Conservation (phyloP, 1,139 yeast genomes). For the Pichia inconspicua region DNA sequence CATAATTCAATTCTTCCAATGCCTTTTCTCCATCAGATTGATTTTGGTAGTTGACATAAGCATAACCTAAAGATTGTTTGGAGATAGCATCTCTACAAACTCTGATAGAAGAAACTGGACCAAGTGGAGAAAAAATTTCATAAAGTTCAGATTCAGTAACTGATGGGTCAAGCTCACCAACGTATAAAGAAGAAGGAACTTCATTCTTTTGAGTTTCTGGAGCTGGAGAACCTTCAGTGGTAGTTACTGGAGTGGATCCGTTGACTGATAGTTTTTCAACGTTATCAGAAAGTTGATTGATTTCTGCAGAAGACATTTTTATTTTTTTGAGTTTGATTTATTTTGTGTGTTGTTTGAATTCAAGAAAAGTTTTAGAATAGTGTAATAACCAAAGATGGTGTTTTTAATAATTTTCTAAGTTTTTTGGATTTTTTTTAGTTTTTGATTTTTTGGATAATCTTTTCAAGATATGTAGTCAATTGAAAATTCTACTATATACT, state of each 20-base stretch:
- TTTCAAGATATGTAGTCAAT: constrained; percentile 9
- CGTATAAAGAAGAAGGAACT: constrained; percentile 81
- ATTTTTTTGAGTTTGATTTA: constrained; percentile 7
- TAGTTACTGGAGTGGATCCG: constrained; percentile 28
- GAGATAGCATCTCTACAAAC: constrained; percentile 98
- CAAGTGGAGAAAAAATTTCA: constrained; percentile 91
- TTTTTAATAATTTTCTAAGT: constrained; percentile 14
- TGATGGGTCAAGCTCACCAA: constrained; percentile 91
- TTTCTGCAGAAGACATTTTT: constrained; percentile 42
- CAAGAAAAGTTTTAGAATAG: constrained; percentile 2
- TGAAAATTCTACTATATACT: constrained; percentile 9
- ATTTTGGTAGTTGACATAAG: constrained; percentile 94
- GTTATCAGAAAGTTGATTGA: constrained; percentile 47
- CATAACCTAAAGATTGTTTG: constrained; percentile 95
- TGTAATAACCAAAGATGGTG: constrained; percentile 10
- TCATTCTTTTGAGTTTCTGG: constrained; percentile 30
- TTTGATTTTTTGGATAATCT: constrained; percentile 5
- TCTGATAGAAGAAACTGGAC: constrained; percentile 94
- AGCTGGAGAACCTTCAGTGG: constrained; percentile 29
- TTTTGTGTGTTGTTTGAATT: constrained; percentile 10
- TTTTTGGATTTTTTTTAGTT: constrained; percentile 16
- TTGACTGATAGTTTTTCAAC: constrained; percentile 46
- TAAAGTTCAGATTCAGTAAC: constrained; percentile 93
- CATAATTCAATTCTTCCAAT: constrained; percentile 90
- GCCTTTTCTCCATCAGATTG: constrained; percentile 90